phyloP scores from a whole-genome alignment of 306 rosid species.

The Datisca glomerata region DNA sequence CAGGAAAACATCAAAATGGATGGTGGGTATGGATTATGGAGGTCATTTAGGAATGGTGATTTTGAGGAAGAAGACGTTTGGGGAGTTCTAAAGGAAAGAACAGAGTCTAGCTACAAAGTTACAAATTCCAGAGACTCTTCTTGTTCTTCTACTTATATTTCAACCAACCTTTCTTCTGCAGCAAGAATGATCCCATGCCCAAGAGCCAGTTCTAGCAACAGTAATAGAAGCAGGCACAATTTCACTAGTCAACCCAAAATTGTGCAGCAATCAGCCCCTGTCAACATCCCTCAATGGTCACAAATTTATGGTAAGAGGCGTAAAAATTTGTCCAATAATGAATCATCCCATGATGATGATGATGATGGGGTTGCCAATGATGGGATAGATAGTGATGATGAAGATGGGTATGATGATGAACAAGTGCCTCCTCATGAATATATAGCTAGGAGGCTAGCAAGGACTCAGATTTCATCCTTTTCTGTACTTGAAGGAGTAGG shows the following conservation, averaged over 20 bases:
- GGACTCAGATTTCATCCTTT: constrained; percentile 70
- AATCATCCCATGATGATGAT: constrained; percentile 2
- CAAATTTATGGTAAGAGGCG: constrained; percentile 30
- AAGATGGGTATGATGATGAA: constrained; percentile 27
- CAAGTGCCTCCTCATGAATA: constrained; percentile 78
- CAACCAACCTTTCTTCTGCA: constrained; percentile 29
- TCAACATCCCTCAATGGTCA: constrained; percentile 68
- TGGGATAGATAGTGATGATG: constrained; percentile 12
- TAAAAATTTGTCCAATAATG: neutral
- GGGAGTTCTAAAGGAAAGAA: constrained; percentile 40
- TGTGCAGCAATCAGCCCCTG: constrained; percentile 66
- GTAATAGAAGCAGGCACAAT: constrained; percentile 4
- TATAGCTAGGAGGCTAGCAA: constrained; percentile 74
- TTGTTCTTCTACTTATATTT: constrained; percentile 12
- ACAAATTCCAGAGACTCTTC: constrained; percentile 13
- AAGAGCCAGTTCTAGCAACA: constrained; percentile 20
- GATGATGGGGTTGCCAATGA: constrained; percentile 7
- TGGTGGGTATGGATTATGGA: constrained; percentile 49
- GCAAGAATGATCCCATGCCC: constrained; percentile 54
- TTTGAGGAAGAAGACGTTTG: constrained; percentile 82
- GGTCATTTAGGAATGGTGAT: constrained; percentile 73
- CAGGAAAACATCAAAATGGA: constrained; percentile 44
- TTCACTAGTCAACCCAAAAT: constrained; percentile 28
- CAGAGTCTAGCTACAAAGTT: constrained; percentile 8
- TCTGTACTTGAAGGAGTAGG: constrained; percentile 94